Evolutionary conservation across 129 eudicot genomes (phyloP), one percentile per base, ranked within the genome.

Genomic region (Logfia minima): DNA sequence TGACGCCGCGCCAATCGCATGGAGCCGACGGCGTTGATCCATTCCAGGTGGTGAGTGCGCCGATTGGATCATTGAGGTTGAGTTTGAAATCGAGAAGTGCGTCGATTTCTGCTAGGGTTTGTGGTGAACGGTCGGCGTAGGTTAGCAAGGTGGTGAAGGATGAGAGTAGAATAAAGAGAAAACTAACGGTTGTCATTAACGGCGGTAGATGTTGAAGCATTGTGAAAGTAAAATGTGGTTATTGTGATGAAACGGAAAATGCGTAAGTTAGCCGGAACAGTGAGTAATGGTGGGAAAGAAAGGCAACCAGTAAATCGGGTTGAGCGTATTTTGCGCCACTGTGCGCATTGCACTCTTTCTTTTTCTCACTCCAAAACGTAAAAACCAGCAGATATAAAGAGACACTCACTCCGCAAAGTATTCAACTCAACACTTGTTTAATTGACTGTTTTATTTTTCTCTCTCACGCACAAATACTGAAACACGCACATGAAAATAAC

Each of bases 1-100:
- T 26, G 75, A 92, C 85, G 21, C 98, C 98, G 19, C 87, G 96
- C 98, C 98, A 92, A 83, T 90, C 93, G 79, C 98, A 92, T 29
- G 98, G 98, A 68, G 98, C 93, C 6, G 78, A 72, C 13, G 83
- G 75, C 18, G 96, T 80, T 8, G 96, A 78, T 0, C 84, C 60
- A 19, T 77, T 80, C 97, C 97, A 92, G 77, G 82, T 72, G 64
- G 51, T 26, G 2, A 92, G 80, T 14, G 86, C 89, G 55, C 83
- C 86, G 14, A 87, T 83, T 8, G 96, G 97, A 75, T 92, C 97
- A 45, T 68, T 32, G 9, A 92, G 86, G 63, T 75, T 82, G 21
- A 14, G 81, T 56, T 83, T 86, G 56, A 92, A 75, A 26, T 89
- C 76, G 1, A 75, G 52, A 18, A 92, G 85, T 5, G 97, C 88